Evolutionary conservation across 805 yeast species (phyloP).

Genomic region (Komagataella kurtzmanii): DNA sequence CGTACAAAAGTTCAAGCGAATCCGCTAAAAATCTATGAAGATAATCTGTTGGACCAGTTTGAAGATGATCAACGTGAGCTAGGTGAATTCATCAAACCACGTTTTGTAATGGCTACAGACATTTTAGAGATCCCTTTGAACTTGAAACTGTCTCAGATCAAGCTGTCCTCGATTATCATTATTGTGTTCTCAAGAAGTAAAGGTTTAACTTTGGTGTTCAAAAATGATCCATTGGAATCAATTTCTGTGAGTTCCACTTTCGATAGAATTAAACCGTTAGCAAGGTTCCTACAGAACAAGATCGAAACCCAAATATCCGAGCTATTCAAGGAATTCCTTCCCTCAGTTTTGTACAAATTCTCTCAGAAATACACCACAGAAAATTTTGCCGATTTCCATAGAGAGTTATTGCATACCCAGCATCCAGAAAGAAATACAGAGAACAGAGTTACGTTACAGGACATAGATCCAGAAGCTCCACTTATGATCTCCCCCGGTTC

Average conservation of each 20-base stretch:
- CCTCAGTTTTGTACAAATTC: slow-evolving; percentile 65
- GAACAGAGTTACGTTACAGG: slow-evolving; percentile 29
- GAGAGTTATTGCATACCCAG: slow-evolving; percentile 17
- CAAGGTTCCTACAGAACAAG: slow-evolving; percentile 70
- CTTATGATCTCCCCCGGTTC: slow-evolving; percentile 48
- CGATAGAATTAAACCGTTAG: slow-evolving; percentile 72
- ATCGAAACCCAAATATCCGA: slow-evolving; percentile 73
- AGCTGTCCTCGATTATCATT: slow-evolving; percentile 69
- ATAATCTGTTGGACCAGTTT: slow-evolving; percentile 15
- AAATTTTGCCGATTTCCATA: slow-evolving; percentile 21
- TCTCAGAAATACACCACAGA: slow-evolving; percentile 49
- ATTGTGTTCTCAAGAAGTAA: slow-evolving; percentile 71
- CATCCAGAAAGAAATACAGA: slow-evolving; percentile 14
- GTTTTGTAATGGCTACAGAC: slow-evolving; percentile 49
- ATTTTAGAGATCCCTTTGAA: slow-evolving; percentile 71
- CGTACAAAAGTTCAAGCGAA: slow-evolving; percentile 79
- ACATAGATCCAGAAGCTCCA: slow-evolving; percentile 44
- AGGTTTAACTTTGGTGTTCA: slow-evolving; percentile 76
- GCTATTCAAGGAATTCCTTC: slow-evolving; percentile 72
- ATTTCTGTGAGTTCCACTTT: slow-evolving; percentile 80
- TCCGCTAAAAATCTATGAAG: slow-evolving; percentile 53
- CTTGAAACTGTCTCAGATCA: slow-evolving; percentile 57
- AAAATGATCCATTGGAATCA: slow-evolving; percentile 79
- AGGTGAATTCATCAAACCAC: slow-evolving; percentile 46
- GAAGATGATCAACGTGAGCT: slow-evolving; percentile 15